Base-by-base conservation (phyloP, 495 filamentous ascomycete species). In the Xylaria cubensis region DNA sequence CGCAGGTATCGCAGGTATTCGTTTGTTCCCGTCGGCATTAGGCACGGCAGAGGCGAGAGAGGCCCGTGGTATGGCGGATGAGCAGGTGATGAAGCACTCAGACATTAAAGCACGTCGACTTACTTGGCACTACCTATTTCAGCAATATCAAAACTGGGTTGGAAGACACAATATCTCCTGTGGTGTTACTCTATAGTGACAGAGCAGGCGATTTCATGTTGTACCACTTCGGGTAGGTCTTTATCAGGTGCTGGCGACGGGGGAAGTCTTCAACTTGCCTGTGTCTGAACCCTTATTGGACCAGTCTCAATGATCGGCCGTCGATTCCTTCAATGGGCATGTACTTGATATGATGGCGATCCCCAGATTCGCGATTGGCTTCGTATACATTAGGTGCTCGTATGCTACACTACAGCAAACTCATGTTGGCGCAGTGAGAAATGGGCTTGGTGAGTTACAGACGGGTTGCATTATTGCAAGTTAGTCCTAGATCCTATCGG, bases 281-380 rank as follows among this genome's bases (percentile, higher is more conserved):
- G 15, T 53, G 44, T 66, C 64, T 67, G 17, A 53, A 67, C n/a
- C 24, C 64, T 39, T 24, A 24, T 53, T 19, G 64, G n/a, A 46
- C 8, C 36, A 21, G 39, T 34, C 24, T 39, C 29, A 39, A 41
- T 29, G 6, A 59, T n/a, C 51, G 36, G 41, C 15, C n/a, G 53
- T 69, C 66, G 44, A 59, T 29, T 59, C 34, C 66, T 59, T 32
- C 19, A 69, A 21, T 44, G 17, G 36, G 66, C 21, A 69, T 46
- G 36, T 51, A 29, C 26, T 29, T 29, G n/a, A 29, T 29, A 19
- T 29, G 1, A 9, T 42, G 64, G 21, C n/a, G 48, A 67, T 67
- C 64, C 15, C 64, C 29, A 26, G 48, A 26, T 24, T 41, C 21
- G 61, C 42, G 42, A 34, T 34, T 29, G 6, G 39, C 42, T 65